Conservation (phyloP, 345 rosid genomes). For the Pistacia atlantica region DNA sequence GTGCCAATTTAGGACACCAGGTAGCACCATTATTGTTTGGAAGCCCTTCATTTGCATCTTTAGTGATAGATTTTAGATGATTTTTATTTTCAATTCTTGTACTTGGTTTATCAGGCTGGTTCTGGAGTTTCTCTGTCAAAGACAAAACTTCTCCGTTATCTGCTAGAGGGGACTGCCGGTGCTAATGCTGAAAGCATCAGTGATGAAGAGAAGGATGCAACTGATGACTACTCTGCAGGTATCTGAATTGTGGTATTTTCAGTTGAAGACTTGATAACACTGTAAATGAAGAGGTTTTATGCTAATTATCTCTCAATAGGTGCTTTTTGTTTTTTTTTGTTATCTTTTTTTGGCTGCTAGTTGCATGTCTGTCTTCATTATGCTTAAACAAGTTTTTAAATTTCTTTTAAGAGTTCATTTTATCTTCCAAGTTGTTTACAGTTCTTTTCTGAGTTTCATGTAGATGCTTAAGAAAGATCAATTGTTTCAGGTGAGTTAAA, state of each 20-base stretch:
- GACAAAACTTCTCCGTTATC: slow-evolving; percentile 53
- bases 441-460: neutral
- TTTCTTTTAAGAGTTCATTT: neutral
- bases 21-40: too few species aligned
- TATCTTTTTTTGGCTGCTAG: neutral
- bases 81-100: slow-evolving; percentile 9
- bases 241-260: neutral
- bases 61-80: neutral
- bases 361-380: neutral
- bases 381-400: neutral
- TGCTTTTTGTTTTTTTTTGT: neutral
- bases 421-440: neutral
- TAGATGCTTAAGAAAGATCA: neutral
- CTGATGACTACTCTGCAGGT: slow-evolving; percentile 30
- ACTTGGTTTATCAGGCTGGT: slow-evolving; percentile 50
- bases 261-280: neutral
- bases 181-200: slow-evolving; percentile 49
- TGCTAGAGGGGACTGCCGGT: slow-evolving; percentile 86
- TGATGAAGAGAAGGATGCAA: slow-evolving; percentile 44
- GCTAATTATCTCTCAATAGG: neutral
- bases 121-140: slow-evolving; percentile 54
- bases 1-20: too few species aligned
- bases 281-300: neutral
- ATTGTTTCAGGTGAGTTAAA: neutral
- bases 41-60: neutral